Evolutionary conservation across 805 yeast genomes (phyloP), one percentile per base, ranked within the genome.

Genomic region (Lipomyces lipofer): DNA sequence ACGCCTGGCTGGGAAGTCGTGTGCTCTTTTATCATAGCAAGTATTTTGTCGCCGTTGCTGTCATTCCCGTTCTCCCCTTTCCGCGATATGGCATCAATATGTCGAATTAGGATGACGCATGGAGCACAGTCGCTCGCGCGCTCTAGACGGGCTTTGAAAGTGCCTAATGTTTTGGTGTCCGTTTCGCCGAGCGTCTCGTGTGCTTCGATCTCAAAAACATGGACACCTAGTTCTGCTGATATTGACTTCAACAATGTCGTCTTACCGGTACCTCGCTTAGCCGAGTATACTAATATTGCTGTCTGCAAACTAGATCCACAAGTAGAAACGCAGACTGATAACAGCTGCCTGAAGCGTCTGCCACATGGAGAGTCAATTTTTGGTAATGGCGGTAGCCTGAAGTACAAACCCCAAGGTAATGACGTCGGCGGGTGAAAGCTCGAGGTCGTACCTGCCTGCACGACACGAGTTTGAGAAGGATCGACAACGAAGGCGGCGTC

Each of bases 261-360:
- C 65, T 92, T 92, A 0, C 99, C 99, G 5, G 87, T 81, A 7
- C 86, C 89, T 49, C 95, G 74, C 28, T 83, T 78, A 63, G 82
- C 72, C 2, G 97, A 88, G 47, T 78, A 80, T 21, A 94, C 67
- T 24, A 90, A 66, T 0, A 90, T 71, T 0, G 88, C 77, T 0
- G 95, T 84, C 45, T 76, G 78, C 30, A 88, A 64, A 1, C 74
- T 73, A 66, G 15, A 67, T 51, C 63, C 69, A 5, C 50, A 21
- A 2, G 82, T 74, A 0, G 95, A 82, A 10, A 52, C 15, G 25
- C 52, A 27, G 5, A 50, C 47, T 6, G 44, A n/a, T 4, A 52
- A 33, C 13, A 51, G 33, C 28, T 56, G 49, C 32, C 39, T 17
- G 36, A 48, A n/a, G 22, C 49, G 15, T 25, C 15, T 13, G 25